Conservation (phyloP, 1,139 yeast species). For the Yamadazyma atmosphaerica region DNA sequence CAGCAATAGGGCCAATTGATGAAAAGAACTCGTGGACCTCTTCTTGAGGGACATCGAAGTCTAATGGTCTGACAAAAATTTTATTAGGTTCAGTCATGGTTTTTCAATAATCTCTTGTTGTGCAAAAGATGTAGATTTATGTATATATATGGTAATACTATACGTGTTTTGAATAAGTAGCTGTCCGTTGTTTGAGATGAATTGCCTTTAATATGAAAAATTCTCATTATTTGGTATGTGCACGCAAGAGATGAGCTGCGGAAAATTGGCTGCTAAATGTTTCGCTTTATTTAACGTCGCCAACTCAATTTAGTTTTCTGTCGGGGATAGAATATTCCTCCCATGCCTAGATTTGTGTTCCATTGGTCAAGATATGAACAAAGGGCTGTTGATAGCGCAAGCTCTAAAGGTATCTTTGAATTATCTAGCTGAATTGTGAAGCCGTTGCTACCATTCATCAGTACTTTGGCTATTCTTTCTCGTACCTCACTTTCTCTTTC, state of each 20-base stretch:
- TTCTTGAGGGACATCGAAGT: conserved; percentile 44
- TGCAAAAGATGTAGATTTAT: not conserved
- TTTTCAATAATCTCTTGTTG: too few relatives aligned
- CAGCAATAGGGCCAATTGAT: conserved; percentile 63
- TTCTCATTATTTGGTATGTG: conserved; percentile 1
- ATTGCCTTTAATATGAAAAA: too few relatives aligned
- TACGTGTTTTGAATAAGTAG: not conserved
- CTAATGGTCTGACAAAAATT: conserved; percentile 43
- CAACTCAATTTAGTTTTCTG: conserved; percentile 54
- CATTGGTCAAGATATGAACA: conserved; percentile 65
- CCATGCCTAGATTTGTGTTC: conserved; percentile 60
- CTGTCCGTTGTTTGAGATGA: too few relatives aligned
- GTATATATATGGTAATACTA: not conserved
- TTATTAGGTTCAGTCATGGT: conserved; percentile 17
- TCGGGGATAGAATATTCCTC: conserved; percentile 60
- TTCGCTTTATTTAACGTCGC: too few relatives aligned
- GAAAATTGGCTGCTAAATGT: conserved; percentile 2
- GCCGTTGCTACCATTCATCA: conserved; percentile 49
- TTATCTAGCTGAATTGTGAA: conserved; percentile 57
- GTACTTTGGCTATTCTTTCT: conserved; percentile 57
- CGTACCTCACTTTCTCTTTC: conserved; percentile 63
- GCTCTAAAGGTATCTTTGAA: conserved; percentile 50
- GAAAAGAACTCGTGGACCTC: conserved; percentile 69
- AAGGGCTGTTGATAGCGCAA: conserved; percentile 60
- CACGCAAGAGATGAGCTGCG: not conserved